A percentile compares a stretch with the other conserved stretches of the same genome.
Conservation (phyloP, 139 green algal species). For the Chlorella vulgaris region DNA sequence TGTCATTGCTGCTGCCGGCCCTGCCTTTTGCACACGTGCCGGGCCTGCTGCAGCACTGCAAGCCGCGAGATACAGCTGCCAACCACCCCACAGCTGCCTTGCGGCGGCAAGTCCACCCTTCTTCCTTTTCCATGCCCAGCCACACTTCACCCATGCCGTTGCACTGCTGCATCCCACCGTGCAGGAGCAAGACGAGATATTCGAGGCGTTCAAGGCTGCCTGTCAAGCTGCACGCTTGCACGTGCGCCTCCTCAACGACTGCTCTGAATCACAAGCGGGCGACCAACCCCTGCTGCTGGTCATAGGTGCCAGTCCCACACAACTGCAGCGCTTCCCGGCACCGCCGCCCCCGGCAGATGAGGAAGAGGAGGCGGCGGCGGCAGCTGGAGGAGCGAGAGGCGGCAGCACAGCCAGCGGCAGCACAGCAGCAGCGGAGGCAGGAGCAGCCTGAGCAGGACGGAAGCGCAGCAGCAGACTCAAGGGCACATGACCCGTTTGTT, state of each 20-base stretch:
- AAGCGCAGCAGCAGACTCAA: not conserved
- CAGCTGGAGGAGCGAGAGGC: not conserved
- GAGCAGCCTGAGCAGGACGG: not conserved
- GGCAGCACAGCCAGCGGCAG: not conserved
- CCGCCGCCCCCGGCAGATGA: not conserved
- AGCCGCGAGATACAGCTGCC: too few relatives aligned
- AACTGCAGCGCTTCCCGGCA: slow-evolving; percentile 15
- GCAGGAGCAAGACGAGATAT: slow-evolving; percentile 33
- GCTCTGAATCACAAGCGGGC: not conserved
- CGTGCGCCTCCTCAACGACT: slow-evolving; percentile 22
- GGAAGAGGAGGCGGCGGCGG: not conserved
- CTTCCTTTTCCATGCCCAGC: too few relatives aligned
- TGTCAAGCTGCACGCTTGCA: slow-evolving; percentile 5
- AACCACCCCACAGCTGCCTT: too few relatives aligned
- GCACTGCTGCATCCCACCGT: not conserved
- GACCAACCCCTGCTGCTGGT: slow-evolving; percentile 27
- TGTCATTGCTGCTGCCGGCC: too few relatives aligned
- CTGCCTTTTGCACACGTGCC: too few relatives aligned
- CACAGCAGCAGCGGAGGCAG: not conserved
- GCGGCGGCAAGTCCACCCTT: too few relatives aligned
- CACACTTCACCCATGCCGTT: not conserved
- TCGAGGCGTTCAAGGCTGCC: slow-evolving; percentile 21
- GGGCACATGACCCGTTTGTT: too few relatives aligned
- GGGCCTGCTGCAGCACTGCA: too few relatives aligned
- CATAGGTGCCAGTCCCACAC: not conserved